Conservation (phyloP, 2,329 filamentous ascomycete species). For the Calonectria montana region DNA sequence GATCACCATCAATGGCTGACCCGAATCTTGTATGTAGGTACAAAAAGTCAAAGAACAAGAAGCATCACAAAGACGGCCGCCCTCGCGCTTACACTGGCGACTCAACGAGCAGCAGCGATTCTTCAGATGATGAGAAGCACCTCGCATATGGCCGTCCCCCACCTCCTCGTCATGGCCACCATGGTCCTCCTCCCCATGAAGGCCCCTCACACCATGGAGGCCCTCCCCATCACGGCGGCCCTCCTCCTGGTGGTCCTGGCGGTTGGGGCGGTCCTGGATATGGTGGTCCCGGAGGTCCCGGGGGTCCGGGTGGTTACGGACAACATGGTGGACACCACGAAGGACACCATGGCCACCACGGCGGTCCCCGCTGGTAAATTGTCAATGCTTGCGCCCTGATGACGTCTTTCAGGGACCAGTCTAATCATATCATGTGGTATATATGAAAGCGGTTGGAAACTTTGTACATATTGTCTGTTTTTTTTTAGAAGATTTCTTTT, state of each 20-base stretch:
- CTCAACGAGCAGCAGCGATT: conserved; percentile 41
- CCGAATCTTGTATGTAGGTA: conserved; percentile 4
- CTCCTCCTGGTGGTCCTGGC: not conserved
- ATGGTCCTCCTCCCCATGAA: not conserved
- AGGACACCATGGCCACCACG: not conserved
- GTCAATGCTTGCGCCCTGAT: not conserved
- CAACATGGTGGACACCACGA: not conserved
- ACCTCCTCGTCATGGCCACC: not conserved
- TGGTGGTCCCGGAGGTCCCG: conserved; percentile 8
- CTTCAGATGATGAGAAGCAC: conserved; percentile 36
- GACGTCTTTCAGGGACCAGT: not conserved
- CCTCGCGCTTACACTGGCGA: conserved; percentile 32
- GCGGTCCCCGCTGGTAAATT: conserved; percentile 11
- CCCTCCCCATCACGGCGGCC: not conserved
- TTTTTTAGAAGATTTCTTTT: not conserved
- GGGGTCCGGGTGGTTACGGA: not conserved
- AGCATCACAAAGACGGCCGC: conserved; percentile 36
- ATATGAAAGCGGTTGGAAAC: not conserved
- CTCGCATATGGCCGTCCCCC: conserved; percentile 18
- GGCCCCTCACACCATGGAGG: not conserved
- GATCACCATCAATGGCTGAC: not conserved
- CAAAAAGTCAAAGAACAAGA: conserved; percentile 42
- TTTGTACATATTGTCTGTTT: not conserved
- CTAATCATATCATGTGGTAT: not conserved
- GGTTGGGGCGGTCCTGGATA: not conserved